These are phyloP conservation scores for Fusarium sp. DNA, from an alignment of 2,329 filamentous ascomycete species.

Conservation along the genomic window DNA sequence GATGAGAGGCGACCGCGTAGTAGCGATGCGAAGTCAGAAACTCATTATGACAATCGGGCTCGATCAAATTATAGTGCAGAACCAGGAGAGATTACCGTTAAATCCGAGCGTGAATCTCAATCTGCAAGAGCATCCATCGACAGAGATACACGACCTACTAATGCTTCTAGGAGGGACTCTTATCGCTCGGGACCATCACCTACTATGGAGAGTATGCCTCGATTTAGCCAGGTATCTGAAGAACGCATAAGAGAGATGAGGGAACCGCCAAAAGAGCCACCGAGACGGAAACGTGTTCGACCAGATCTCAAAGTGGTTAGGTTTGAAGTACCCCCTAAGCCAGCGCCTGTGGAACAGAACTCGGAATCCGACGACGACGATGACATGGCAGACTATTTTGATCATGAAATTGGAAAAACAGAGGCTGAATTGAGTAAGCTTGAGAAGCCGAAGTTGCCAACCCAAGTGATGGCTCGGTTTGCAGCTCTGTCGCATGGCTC, in stretches of 20 bases:
- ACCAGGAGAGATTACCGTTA: conserved; percentile 60
- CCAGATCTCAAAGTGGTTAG: conserved; percentile 52
- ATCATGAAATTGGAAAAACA: conserved; percentile 64
- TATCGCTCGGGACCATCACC: conserved; percentile 42
- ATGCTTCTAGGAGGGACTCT: conserved; percentile 33
- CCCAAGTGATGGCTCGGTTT: conserved; percentile 60
- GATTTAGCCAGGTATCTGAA: conserved; percentile 24
- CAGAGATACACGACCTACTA: conserved; percentile 35
- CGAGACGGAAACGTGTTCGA: conserved; percentile 46
- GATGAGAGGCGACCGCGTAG: conserved; percentile 63
- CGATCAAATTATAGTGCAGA: conserved; percentile 59
- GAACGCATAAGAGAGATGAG: conserved; percentile 27
- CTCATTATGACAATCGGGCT: conserved; percentile 54
- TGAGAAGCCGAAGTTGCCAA: conserved; percentile 56
- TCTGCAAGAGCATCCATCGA: conserved; percentile 48
- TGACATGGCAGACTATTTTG: conserved; percentile 68
- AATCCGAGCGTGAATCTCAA: conserved; percentile 56
- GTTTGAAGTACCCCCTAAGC: conserved; percentile 57
- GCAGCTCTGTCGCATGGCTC: conserved; percentile 63
- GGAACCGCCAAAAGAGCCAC: conserved; percentile 27
- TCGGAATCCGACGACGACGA: conserved; percentile 69
- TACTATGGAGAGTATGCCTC: conserved; percentile 39
- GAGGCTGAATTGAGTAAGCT: conserved; percentile 63
- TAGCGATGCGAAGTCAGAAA: conserved; percentile 64
- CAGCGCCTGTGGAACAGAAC: conserved; percentile 49